Percentiles rank a stretch among this genome's conserved stretches.
phyloP scores from a whole-genome alignment of 495 filamentous ascomycete species.

The Hyaloscypha variabilis region DNA sequence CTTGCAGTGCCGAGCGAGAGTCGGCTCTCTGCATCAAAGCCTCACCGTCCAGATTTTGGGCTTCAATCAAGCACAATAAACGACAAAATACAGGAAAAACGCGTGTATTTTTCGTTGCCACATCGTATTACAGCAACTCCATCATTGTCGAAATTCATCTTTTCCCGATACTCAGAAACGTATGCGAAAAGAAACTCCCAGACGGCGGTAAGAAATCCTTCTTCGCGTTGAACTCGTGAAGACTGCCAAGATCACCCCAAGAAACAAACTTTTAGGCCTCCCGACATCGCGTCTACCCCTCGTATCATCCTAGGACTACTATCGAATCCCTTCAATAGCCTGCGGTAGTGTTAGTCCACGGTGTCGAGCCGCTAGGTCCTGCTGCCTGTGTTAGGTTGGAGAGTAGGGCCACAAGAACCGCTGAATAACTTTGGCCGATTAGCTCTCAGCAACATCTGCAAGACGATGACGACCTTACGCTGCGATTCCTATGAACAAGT shows the following conservation, averaged over 20 bases:
- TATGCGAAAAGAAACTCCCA: neutral
- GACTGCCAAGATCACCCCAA: neutral
- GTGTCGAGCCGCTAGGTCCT: neutral
- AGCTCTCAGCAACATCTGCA: neutral
- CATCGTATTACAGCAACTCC: neutral
- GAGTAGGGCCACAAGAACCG: slow-evolving; percentile 6
- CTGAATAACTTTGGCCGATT: slow-evolving; percentile 1
- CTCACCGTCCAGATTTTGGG: neutral
- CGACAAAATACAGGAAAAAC: neutral
- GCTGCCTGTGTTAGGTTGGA: neutral
- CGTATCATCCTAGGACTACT: neutral
- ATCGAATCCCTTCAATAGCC: neutral
- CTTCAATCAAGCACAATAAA: neutral
- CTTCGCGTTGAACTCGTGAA: neutral
- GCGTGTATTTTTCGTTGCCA: neutral
- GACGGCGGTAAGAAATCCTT: neutral
- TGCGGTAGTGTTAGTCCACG: neutral
- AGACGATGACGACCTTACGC: neutral
- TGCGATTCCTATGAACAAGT: slow-evolving; percentile 4
- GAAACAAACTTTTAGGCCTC: slow-evolving; percentile 6
- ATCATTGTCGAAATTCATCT: neutral
- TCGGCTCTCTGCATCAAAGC: neutral
- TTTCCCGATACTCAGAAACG: neutral
- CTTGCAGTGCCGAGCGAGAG: neutral
- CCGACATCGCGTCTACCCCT: neutral